A percentile compares a stretch with the other conserved stretches of the same genome.
phyloP scores from a whole-genome alignment of 2,329 filamentous ascomycete genomes.

The Talaromyces funiculosus region DNA sequence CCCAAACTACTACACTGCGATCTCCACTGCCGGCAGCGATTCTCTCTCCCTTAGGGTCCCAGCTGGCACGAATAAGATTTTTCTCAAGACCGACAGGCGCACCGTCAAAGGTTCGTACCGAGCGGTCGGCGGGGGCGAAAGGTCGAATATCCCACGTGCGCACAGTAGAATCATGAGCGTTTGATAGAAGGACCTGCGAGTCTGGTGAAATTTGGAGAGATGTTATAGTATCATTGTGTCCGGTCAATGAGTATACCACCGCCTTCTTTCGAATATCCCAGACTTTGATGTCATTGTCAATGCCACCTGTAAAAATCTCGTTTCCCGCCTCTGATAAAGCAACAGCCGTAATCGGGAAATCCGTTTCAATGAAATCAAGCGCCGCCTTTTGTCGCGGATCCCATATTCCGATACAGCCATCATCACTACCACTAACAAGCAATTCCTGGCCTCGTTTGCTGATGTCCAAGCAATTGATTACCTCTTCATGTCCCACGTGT shows the following conservation, averaged over 20 bases:
- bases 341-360: constrained; percentile 87
- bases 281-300: constrained; percentile 95
- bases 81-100: constrained; percentile 81
- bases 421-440: constrained; percentile 84
- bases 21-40: constrained; percentile 88
- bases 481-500: constrained; percentile 88
- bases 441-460: constrained; percentile 86
- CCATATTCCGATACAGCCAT: constrained; percentile 92
- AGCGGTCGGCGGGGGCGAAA: constrained; percentile 82
- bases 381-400: constrained; percentile 88
- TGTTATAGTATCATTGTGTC: constrained; percentile 87
- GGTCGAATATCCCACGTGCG: constrained; percentile 94
- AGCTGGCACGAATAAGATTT: constrained; percentile 84
- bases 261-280: constrained; percentile 95
- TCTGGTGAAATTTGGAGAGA: constrained; percentile 90
- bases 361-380: constrained; percentile 79
- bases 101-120: constrained; percentile 86
- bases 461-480: constrained; percentile 89
- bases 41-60: constrained; percentile 79
- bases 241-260: constrained; percentile 78
- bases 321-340: constrained; percentile 91
- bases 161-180: constrained; percentile 89
- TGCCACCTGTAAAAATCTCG: constrained; percentile 88
- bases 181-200: constrained; percentile 81
- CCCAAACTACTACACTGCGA: constrained; percentile 87